These are phyloP conservation scores for Grammothele lineata DNA, from an alignment of 768 basidiomycete genomes.

Conservation along the genomic window DNA sequence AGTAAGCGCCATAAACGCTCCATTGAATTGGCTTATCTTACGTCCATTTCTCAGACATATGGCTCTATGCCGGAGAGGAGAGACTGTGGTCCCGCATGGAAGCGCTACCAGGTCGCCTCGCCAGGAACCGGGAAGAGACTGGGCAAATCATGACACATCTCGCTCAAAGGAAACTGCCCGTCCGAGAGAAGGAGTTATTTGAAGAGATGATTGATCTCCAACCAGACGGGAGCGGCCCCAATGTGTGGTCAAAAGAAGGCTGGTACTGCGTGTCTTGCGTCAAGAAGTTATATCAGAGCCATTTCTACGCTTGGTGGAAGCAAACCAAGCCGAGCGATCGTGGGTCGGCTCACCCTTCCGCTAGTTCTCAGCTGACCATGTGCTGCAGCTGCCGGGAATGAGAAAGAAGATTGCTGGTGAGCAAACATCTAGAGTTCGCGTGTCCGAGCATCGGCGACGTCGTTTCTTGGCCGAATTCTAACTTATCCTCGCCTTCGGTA, in stretches of 20 bases:
- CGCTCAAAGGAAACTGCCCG: too few species aligned
- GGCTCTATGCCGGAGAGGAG: too few species aligned
- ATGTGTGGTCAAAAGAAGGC: slow-evolving; percentile 19
- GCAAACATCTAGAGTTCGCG: too few species aligned
- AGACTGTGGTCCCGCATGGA: too few species aligned
- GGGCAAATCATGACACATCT: too few species aligned
- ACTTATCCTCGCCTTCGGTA: too few species aligned
- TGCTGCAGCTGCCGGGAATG: background rate
- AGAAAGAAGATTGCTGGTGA: slow-evolving; percentile 30
- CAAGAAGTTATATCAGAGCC: slow-evolving; percentile 10
- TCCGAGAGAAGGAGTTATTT: background rate
- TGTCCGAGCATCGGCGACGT: background rate
- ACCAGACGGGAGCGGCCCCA: slow-evolving; percentile 1
- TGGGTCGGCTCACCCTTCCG: background rate
- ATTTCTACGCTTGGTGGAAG: slow-evolving; percentile 21
- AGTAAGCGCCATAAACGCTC: too few species aligned
- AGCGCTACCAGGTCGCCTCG: too few species aligned
- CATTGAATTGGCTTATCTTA: background rate
- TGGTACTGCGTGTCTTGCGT: slow-evolving; percentile 26
- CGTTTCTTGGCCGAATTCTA: background rate
- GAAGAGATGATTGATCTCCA: background rate
- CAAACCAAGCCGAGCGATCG: slow-evolving; percentile 4
- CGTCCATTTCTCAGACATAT: too few species aligned
- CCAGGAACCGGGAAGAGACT: too few species aligned
- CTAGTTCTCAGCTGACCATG: background rate